Evolutionary conservation across 1,284 basidiomycete genomes (phyloP), one percentile per base, ranked within the genome.

Genomic region (Cryptococcus sp.): DNA sequence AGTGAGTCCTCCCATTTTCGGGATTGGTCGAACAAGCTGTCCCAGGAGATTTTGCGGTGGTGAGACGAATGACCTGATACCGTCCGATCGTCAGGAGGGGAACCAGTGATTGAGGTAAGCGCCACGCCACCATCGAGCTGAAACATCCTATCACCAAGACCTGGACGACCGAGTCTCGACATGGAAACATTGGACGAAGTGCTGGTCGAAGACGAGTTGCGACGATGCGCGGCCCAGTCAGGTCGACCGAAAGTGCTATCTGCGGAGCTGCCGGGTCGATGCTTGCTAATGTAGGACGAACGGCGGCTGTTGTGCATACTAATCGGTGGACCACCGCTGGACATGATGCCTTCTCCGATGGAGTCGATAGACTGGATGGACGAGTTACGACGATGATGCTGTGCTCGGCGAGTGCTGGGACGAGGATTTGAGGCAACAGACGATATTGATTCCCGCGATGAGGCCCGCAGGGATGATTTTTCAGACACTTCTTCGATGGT

Each of bases 121-220:
- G 86, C 84, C 55, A 83, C 81, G 3, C 82, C 83, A 44, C 80
- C 81, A 48, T 87, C 86, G 7, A 77, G 80, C n/a, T 79, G 85
- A 67, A 93, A 90, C 90, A 93, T 92, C 81, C 91, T 89, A 69
- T 92, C 91, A 0, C 91, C 89, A 3, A 93, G 75, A 2, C 86
- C 89, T 2, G 90, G 90, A 20, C 90, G 82, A 3, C 81, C 85
- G 3, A 89, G 72, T 11, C 82, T 81, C 61, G 80, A 76, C 3
- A 79, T 81, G 2, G 87, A 87, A 61, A 83, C 83, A 53, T 86
- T 84, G 56, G 88, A 91, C 64, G 81, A 76, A 38, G 83, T 72
- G 0, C 88, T 91, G 3, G 81, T 68, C 0, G 61, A 65, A 0
- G 87, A 89, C 20, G 75, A 69, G 17, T 86, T 83, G n/a, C 81